Evolutionary conservation across 441 rosid genomes (phyloP), one percentile per base, ranked within the genome.

Genomic region (Croton setiger): DNA sequence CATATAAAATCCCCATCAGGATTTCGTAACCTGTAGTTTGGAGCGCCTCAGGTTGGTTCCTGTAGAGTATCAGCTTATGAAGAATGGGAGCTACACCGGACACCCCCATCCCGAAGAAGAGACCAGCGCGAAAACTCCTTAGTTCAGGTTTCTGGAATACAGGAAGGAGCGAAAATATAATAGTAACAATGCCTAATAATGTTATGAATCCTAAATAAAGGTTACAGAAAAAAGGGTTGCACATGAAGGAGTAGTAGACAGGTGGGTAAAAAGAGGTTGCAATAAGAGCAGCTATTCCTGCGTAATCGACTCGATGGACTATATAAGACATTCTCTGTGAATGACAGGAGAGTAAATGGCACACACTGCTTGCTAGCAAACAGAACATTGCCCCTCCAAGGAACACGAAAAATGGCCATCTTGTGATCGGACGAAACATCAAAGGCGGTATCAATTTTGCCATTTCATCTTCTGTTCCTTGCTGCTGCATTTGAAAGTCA

Each of bases 381-480:
- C 85, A 83, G 74, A 81, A 83, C 85, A 83, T 79, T 4, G 85
- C 85, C 14, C 87, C 83, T 0, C 80, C 80, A 60, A 81, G 31
- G 80, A 83, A 83, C 11, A 71, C 76, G 9, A 70, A 81, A 54
- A 79, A 77, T 18, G 87, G 85, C 85, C 85, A 83, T 68, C 85
- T 71, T 52, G 87, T 72, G 49, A 79, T 75, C 9, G 80, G 82
- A 15, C 69, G 75, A 60, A 67, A 62, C 33, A 55, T 63, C 0
- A 65, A 64, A 2, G 79, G 77, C 56, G 73, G 66, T 45, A 69
- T 47, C 60, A 64, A 55, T 69, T 77, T 69, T 48, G 73, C 31
- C 47, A 69, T 58, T 41, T 77, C 85, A 45, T 73, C 78, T 67
- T 64, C 70, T 8, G 74, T 27, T 36, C 67, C 63, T 67, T 58